Evolutionary conservation across 306 rosid genomes (phyloP), one percentile per base, ranked within the genome.

Genomic region (Cicer cuneatum): DNA sequence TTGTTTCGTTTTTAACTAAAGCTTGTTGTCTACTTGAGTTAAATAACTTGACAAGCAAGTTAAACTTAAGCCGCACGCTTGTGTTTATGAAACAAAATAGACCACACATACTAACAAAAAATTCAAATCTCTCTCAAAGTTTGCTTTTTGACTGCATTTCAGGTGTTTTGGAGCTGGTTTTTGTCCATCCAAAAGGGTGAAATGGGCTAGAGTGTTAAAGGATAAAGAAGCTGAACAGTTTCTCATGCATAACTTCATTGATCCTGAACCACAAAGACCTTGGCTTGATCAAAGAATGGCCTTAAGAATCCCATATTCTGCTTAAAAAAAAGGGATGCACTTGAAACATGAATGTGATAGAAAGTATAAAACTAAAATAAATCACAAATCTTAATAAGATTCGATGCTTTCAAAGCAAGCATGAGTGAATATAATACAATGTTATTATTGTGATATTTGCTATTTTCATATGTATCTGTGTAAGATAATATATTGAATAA

Each of bases 231-330:
- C 88, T 24, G 89, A 82, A 7, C 79, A 93, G 80, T 91, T 89
- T 87, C 85, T 93, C 8, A 71, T 66, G 81, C 97, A 91, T 79
- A 2, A 42, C 21, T 93, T 81, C 77, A 85, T 93, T 64, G 98
- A 91, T 61, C 97, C 98, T 5, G 86, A 90, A 58, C 47, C 73
- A 19, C 59, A 79, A 33, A 85, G 81, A 83, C 93, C 97, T 72
- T 91, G 98, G 97, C 96, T 93, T 77, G 86, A 92, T 47, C 97
- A 80, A 78, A 91, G 80, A 81, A 84, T 93, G 98, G 92, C 90
- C 53, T 51, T 78, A 52, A 91, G 76, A 83, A 74, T 91, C 60
- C 97, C 97, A 37, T 83, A 72, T 82, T 91, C 96, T 63, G 96
- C 97, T 39, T 91, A 73, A 76, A 82, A 41, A 66, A 29, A 29